Percentiles rank a stretch among this genome's conserved stretches.
Evolutionary conservation across 1,139 yeast genomes (phyloP).

Genomic region (Lodderomyces metapsilosis): DNA sequence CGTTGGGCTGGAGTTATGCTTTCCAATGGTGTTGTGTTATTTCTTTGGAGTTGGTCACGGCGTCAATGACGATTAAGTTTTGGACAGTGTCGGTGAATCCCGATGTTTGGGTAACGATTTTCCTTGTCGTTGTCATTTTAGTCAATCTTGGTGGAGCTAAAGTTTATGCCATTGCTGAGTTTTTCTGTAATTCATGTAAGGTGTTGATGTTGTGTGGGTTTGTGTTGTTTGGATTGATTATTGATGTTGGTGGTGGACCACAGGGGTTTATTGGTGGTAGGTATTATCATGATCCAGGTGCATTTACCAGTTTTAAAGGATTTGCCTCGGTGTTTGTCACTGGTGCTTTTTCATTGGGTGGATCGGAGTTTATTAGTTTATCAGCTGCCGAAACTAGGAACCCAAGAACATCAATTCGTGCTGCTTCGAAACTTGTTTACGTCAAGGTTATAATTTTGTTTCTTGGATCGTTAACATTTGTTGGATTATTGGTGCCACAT

Average conservation of each 20-base stretch:
- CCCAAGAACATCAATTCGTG: slow-evolving; percentile 32
- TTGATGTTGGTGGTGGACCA: slow-evolving; percentile 35
- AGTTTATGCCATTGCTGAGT: slow-evolving; percentile 36
- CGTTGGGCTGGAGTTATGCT: slow-evolving; percentile 44
- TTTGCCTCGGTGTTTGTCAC: slow-evolving; percentile 25
- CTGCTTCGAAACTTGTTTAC: slow-evolving; percentile 35
- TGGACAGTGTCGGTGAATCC: slow-evolving; percentile 30
- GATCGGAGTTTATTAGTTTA: slow-evolving; percentile 31
- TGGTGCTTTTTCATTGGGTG: slow-evolving; percentile 28
- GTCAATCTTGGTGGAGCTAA: slow-evolving; percentile 33
- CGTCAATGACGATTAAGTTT: slow-evolving; percentile 33
- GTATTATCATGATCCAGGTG: slow-evolving; percentile 31
- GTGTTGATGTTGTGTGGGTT: slow-evolving; percentile 33
- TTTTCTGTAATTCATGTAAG: slow-evolving; percentile 29
- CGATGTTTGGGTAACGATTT: slow-evolving; percentile 32
- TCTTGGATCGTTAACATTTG: slow-evolving; percentile 27
- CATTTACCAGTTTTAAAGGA: slow-evolving; percentile 25
- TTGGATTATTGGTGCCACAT: slow-evolving; percentile 33
- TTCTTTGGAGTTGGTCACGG: slow-evolving; percentile 41
- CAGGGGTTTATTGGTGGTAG: slow-evolving; percentile 31
- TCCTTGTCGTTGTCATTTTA: slow-evolving; percentile 26
- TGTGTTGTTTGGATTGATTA: slow-evolving; percentile 27
- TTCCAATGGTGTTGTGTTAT: slow-evolving; percentile 39
- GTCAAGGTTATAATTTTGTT: slow-evolving; percentile 35
- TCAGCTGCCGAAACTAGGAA: slow-evolving; percentile 34